Conservation (phyloP, 2,329 filamentous ascomycete species). For the Claviceps monticola region DNA sequence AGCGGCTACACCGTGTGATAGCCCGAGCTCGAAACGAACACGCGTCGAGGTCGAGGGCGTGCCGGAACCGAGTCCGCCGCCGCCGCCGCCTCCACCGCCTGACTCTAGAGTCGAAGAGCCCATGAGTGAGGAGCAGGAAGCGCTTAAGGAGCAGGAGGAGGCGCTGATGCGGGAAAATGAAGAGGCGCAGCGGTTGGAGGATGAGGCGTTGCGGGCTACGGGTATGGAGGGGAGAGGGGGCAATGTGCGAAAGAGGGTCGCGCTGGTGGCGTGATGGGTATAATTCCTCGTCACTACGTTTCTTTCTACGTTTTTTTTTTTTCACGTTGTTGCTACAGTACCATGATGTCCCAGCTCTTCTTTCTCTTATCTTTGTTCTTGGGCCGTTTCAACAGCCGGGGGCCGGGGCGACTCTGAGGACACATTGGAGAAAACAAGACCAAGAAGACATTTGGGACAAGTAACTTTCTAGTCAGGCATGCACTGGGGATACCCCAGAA, state of each 20-base stretch:
- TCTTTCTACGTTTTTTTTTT: neutral
- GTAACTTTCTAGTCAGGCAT: no score
- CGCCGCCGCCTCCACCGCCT: slow-evolving; percentile 33
- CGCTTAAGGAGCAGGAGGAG: slow-evolving; percentile 35
- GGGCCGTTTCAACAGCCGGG: no score
- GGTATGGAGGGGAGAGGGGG: slow-evolving; percentile 13
- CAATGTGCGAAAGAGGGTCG: slow-evolving; percentile 12
- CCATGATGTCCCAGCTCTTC: neutral
- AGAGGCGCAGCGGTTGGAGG: slow-evolving; percentile 37
- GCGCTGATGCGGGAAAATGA: slow-evolving; percentile 39
- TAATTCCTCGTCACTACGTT: neutral
- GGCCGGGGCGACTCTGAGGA: no score
- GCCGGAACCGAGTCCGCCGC: slow-evolving; percentile 26
- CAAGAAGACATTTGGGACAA: no score
- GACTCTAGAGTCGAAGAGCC: slow-evolving; percentile 22
- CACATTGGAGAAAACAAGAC: no score
- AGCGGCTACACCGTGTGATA: slow-evolving; percentile 37
- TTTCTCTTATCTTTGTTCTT: neutral
- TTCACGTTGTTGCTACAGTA: neutral
- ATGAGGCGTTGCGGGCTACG: slow-evolving; percentile 25
- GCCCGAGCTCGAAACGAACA: slow-evolving; percentile 39
- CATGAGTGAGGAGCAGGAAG: slow-evolving; percentile 23
- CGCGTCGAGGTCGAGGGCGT: slow-evolving; percentile 31
- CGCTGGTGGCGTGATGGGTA: slow-evolving; percentile 6
- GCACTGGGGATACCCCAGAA: no score